phyloP scores from a whole-genome alignment of 495 filamentous ascomycete species.

The Aspergillus bertholletiae region DNA sequence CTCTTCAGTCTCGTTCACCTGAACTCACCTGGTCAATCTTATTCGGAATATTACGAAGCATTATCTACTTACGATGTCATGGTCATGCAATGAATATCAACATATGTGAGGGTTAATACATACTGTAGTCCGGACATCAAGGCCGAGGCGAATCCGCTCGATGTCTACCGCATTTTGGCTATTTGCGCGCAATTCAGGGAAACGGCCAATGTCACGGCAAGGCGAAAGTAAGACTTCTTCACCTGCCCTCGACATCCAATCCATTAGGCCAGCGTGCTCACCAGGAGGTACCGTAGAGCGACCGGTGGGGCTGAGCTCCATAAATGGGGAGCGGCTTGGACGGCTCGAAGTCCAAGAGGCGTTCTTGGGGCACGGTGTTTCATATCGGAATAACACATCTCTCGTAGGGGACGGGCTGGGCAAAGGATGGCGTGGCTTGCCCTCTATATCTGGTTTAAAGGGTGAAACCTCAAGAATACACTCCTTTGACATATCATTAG shows the following conservation, averaged over 20 bases:
- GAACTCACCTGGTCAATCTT: slow-evolving; percentile 67
- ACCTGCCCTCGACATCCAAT: slow-evolving; percentile 26
- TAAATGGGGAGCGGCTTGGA: slow-evolving; percentile 20
- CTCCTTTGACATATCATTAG: slow-evolving; percentile 16
- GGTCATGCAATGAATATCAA: slow-evolving; percentile 4
- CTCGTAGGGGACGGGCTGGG: slow-evolving; percentile 14
- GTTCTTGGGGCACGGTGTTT: slow-evolving; percentile 9
- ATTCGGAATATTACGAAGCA: slow-evolving; percentile 95
- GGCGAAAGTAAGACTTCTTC: slow-evolving; percentile 21
- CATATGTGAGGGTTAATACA: slow-evolving; percentile 20
- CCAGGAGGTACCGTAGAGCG: slow-evolving; percentile 32
- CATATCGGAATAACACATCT: slow-evolving; percentile 6
- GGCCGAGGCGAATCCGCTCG: slow-evolving; percentile 59
- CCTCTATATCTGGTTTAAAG: slow-evolving; percentile 23
- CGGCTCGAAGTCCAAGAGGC: slow-evolving; percentile 12
- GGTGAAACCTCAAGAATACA: slow-evolving; percentile 25
- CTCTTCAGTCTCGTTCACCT: background rate
- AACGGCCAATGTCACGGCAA: slow-evolving; percentile 19
- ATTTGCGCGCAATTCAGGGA: slow-evolving; percentile 22
- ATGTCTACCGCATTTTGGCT: slow-evolving; percentile 68
- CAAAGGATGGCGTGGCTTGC: slow-evolving; percentile 6
- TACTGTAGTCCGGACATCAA: slow-evolving; percentile 73
- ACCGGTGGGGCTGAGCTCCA: slow-evolving; percentile 37
- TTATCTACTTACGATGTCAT: slow-evolving; percentile 57
- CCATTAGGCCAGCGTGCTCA: slow-evolving; percentile 29